Conservation (phyloP, 257 asterid species). For the Solanum medicagineum region DNA sequence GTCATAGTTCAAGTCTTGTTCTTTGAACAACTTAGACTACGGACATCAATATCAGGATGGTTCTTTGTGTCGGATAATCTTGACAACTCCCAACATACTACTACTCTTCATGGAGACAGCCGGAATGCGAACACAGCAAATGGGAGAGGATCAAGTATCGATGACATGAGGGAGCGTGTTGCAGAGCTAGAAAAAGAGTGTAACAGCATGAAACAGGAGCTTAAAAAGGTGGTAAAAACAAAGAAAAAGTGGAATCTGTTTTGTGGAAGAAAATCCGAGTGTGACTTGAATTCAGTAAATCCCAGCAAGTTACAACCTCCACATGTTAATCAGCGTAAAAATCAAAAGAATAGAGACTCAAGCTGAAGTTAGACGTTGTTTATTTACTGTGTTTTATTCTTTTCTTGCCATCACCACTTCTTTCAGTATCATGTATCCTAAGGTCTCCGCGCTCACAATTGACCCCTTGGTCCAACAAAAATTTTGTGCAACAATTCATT, state of each 20-base stretch:
- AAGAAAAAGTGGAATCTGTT: conserved; percentile 4
- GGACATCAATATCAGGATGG: conserved; percentile 84
- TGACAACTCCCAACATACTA: conserved; percentile 16
- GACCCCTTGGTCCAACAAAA: not conserved
- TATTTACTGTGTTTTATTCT: not conserved
- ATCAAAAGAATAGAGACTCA: not conserved
- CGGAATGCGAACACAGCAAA: not conserved
- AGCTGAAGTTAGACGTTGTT: not conserved
- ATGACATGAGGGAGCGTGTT: not conserved
- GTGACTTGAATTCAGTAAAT: not conserved
- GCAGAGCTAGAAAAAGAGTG: conserved; percentile 1
- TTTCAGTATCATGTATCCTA: not conserved
- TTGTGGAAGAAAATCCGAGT: not conserved
- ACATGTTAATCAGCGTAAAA: not conserved
- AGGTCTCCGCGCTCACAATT: not conserved
- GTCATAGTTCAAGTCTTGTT: conserved; percentile 77
- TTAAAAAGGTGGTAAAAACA: conserved; percentile 1
- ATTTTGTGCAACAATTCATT: not conserved
- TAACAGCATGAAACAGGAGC: conserved; percentile 4
- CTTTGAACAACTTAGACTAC: conserved; percentile 72
- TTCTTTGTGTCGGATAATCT: conserved; percentile 28
- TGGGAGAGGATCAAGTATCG: not conserved
- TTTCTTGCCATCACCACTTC: not conserved
- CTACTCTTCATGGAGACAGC: not conserved
- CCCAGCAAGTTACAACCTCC: not conserved